Evolutionary conservation across 2,329 filamentous ascomycete genomes (phyloP).

Genomic region (Macrophomina pseudophaseolina): DNA sequence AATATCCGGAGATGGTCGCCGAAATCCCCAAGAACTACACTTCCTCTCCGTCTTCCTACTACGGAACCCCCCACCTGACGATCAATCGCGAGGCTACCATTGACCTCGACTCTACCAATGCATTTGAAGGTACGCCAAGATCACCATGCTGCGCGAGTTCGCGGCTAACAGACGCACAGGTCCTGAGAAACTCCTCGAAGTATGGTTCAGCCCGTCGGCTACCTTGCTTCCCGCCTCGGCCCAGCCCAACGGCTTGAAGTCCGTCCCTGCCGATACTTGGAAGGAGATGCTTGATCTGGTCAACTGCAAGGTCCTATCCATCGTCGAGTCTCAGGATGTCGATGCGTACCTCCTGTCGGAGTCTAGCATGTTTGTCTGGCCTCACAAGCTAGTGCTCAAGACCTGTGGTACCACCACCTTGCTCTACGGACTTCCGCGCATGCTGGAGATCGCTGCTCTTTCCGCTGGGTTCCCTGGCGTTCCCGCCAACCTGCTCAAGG

Average conservation of each 20-base stretch:
- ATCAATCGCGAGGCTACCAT: conserved; percentile 96
- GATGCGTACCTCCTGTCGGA: conserved; percentile 97
- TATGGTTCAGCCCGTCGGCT: conserved; percentile 91
- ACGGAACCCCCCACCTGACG: conserved; percentile 85
- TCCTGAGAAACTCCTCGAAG: conserved; percentile 96
- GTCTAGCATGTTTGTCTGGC: conserved; percentile 99
- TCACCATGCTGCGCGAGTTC: neutral
- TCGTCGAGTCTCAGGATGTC: conserved; percentile 89
- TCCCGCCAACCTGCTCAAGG: conserved; percentile 68
- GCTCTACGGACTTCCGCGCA: conserved; percentile 83
- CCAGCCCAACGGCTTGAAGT: conserved; percentile 80
- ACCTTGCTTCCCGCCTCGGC: conserved; percentile 72
- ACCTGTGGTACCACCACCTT: conserved; percentile 97
- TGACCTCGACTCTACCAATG: conserved; percentile 92
- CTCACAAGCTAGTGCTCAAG: conserved; percentile 99
- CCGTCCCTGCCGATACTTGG: conserved; percentile 83
- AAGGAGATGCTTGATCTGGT: conserved; percentile 97
- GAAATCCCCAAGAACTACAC: conserved; percentile 81
- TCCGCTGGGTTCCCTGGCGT: conserved; percentile 88
- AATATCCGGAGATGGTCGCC: conserved; percentile 75
- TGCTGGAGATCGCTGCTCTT: conserved; percentile 87
- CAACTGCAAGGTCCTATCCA: conserved; percentile 96
- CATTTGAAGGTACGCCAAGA: conserved; percentile 80
- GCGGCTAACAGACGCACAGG: conserved; percentile 55
- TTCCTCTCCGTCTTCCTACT: conserved; percentile 75